phyloP scores from a whole-genome alignment of 2,329 filamentous ascomycete species.

The Eutypella sp. region DNA sequence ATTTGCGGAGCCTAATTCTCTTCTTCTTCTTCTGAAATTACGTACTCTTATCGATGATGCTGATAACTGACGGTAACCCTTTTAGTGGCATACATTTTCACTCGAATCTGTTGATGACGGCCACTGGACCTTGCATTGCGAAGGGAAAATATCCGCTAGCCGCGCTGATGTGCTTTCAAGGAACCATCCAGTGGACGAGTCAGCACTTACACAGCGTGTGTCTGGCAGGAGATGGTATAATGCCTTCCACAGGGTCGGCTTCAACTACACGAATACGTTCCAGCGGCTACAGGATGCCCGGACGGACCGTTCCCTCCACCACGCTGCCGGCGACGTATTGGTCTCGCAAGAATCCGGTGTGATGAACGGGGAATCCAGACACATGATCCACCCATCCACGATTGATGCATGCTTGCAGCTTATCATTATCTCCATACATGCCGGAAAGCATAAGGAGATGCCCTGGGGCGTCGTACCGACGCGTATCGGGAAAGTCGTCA shows the following conservation, averaged over 20 bases:
- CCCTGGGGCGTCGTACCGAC: constrained; percentile 14
- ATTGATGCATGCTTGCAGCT: constrained; percentile 24
- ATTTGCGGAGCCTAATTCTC: not conserved
- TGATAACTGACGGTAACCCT: not conserved
- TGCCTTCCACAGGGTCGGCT: constrained; percentile 13
- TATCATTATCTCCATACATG: constrained; percentile 12
- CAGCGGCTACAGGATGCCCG: constrained; percentile 9
- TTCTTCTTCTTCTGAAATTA: not conserved
- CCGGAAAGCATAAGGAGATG: constrained; percentile 13
- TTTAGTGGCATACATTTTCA: constrained; percentile 9
- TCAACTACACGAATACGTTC: constrained; percentile 14
- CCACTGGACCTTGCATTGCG: constrained; percentile 12
- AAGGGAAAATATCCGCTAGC: constrained; percentile 9
- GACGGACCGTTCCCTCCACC: constrained; percentile 6
- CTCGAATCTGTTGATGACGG: constrained; percentile 11
- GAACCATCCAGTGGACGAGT: constrained; percentile 5
- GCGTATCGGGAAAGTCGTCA: constrained; percentile 7
- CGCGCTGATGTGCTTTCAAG: not conserved
- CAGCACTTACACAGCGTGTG: constrained; percentile 8
- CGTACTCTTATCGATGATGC: not conserved
- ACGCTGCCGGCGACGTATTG: constrained; percentile 6
- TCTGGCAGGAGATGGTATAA: constrained; percentile 14
- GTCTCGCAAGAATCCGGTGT: constrained; percentile 3
- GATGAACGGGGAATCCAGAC: constrained; percentile 18
- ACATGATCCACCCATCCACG: constrained; percentile 28